phyloP scores from a whole-genome alignment of 768 basidiomycete genomes.

The Lentinula boryana region DNA sequence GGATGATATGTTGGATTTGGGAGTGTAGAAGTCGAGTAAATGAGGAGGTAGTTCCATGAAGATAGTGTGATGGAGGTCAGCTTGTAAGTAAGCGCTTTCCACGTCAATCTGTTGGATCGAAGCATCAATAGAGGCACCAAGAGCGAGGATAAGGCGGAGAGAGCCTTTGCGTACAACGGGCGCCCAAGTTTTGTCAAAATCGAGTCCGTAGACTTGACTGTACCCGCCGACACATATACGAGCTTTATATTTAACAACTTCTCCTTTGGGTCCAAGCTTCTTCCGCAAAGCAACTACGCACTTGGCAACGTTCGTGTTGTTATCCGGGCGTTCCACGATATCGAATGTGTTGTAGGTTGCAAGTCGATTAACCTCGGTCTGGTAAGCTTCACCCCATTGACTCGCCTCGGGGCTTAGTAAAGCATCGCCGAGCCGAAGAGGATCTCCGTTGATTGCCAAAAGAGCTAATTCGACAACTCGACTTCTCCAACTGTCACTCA shows the following conservation, averaged over 20 bases:
- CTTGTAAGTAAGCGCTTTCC: no score
- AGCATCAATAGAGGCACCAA: no score
- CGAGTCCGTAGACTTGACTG: constrained; percentile 23
- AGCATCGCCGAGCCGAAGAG: background rate
- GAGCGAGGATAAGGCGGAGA: constrained; percentile 5
- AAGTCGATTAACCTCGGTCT: background rate
- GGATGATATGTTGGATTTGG: no score
- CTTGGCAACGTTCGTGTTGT: background rate
- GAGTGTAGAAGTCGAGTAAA: no score
- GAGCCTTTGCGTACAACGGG: constrained; percentile 4
- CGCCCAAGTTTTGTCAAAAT: constrained; percentile 17
- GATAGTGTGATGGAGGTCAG: no score
- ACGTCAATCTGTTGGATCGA: no score
- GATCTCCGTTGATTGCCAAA: background rate
- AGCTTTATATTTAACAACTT: constrained; percentile 27
- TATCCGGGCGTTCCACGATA: background rate
- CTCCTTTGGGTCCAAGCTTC: background rate
- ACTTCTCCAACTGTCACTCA: background rate
- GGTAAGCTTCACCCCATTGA: background rate
- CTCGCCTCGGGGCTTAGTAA: background rate
- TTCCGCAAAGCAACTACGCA: background rate
- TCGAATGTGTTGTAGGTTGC: background rate
- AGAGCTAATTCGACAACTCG: background rate
- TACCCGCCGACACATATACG: constrained; percentile 35
- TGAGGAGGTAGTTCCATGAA: no score